Evolutionary conservation across 73 alveolate species (phyloP).

Genomic region (Uronychia setigera): DNA sequence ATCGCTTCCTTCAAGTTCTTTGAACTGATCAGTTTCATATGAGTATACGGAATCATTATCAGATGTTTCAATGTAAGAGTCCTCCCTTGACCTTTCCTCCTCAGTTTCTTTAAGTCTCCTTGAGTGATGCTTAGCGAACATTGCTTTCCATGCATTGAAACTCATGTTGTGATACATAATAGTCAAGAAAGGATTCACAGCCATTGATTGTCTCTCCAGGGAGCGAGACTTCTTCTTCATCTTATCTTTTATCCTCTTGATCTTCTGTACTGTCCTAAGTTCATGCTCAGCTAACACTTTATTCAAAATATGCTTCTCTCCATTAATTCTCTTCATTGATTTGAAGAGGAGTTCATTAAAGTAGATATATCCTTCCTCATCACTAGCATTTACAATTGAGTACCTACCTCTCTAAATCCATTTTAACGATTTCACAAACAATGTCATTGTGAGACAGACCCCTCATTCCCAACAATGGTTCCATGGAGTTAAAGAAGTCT

Average conservation of each 20-base stretch:
- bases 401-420: conserved; percentile 38
- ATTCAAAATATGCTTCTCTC: conserved; percentile 48
- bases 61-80: background rate
- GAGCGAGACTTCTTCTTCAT: conserved; percentile 28
- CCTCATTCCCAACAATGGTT: conserved; percentile 60
- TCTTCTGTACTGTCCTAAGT: conserved; percentile 33
- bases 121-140: background rate
- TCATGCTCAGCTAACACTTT: conserved; percentile 51
- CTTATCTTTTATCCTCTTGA: conserved; percentile 29
- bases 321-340: conserved; percentile 63
- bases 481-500: conserved; percentile 56
- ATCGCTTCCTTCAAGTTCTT: background rate
- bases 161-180: conserved; percentile 17
- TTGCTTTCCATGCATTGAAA: conserved; percentile 9
- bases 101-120: background rate
- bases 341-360: conserved; percentile 63
- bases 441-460: conserved; percentile 19
- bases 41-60: background rate
- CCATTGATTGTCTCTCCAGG: conserved; percentile 29
- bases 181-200: conserved; percentile 57
- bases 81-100: background rate
- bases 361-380: conserved; percentile 64
- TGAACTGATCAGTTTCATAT: background rate
- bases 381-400: conserved; percentile 13
- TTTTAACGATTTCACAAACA: conserved; percentile 34